Evolutionary conservation across 2,329 filamentous ascomycete genomes (phyloP).

Genomic region (Gnomoniopsis sp.): DNA sequence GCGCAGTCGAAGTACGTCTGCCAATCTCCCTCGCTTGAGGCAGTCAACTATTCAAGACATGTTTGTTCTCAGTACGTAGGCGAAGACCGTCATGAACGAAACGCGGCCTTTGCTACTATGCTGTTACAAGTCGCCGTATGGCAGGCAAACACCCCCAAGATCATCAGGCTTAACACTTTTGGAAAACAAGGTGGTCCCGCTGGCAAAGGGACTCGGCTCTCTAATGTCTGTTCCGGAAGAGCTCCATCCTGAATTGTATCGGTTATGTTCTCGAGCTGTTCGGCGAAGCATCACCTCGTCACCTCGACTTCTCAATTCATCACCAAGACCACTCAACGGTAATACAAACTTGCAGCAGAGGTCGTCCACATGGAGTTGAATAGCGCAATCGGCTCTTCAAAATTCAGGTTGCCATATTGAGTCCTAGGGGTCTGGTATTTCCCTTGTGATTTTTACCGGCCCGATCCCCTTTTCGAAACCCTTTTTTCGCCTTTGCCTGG

Average conservation of each 20-base stretch:
- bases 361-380: background rate
- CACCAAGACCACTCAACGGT: background rate
- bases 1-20: too few species aligned
- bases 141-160: too few species aligned
- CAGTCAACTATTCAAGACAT: too few species aligned
- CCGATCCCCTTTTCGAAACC: slow-evolving; percentile 9
- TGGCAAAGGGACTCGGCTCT: too few species aligned
- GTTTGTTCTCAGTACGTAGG: too few species aligned
- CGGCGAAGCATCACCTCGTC: background rate
- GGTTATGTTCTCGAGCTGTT: background rate
- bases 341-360: slow-evolving; percentile 1
- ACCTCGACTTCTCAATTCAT: background rate
- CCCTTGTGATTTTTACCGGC: slow-evolving; percentile 16
- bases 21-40: too few species aligned
- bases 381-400: slow-evolving; percentile 15
- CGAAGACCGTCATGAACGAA: too few species aligned
- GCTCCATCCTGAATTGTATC: background rate
- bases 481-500: slow-evolving; percentile 8
- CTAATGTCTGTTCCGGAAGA: background rate
- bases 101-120: too few species aligned
- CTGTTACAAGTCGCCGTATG: too few species aligned
- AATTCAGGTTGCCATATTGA: slow-evolving; percentile 18
- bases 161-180: too few species aligned
- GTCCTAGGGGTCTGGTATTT: slow-evolving; percentile 17
- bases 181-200: too few species aligned